Base-by-base conservation (phyloP, 371 early-diverging fungal genomes). In the Haplosporangium sp. region DNA sequence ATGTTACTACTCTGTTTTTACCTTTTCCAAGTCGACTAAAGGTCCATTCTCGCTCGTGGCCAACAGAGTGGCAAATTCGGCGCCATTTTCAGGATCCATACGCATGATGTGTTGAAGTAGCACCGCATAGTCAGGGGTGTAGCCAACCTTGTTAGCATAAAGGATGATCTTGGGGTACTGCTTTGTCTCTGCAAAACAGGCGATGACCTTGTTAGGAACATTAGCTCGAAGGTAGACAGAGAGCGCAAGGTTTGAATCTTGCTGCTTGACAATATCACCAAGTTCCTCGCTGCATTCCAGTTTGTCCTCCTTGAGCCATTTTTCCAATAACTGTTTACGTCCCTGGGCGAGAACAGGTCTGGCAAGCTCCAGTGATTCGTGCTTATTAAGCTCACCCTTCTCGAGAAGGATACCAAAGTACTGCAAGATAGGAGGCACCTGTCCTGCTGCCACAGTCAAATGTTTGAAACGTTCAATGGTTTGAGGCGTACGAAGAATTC, bases 251-350 rank as follows among this genome's bases (percentile, higher is more conserved):
- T 93, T 92, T 42, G 89, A 81, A 77, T 99, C 99, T 66, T 93
- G 90, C 68, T 92, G 95, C 85, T 96, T 96, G 65, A 98, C 97
- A 81, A 97, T 92, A 77, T 99, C 99, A 74, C 99, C 99, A 20
- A 99, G 88, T 75, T 99, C 98, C 82, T 99, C 98, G 84, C 95
- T 96, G 86, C 98, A 98, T 74, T 95, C 93, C 7, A 99, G 88
- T 84, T 98, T 98, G 82, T 99, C 97, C 82, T 98, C 98, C 86
- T 98, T 98, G 64, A 99, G 89, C 98, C 98, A 99, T 82, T 97
- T 98, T 74, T 99, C 98, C 15, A 99, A 85, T 64, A 99, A 84
- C 69, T 96, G 94, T 81, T 97, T 97, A 67, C 96, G 93, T 63
- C 95, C 95, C 78, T 97, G 97, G 19, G 89, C 89, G 38, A 98